A percentile compares a stretch with the other conserved stretches of the same genome.
phyloP scores from a whole-genome alignment of 1,139 yeast species.

The Saccharomyces hybrid region DNA sequence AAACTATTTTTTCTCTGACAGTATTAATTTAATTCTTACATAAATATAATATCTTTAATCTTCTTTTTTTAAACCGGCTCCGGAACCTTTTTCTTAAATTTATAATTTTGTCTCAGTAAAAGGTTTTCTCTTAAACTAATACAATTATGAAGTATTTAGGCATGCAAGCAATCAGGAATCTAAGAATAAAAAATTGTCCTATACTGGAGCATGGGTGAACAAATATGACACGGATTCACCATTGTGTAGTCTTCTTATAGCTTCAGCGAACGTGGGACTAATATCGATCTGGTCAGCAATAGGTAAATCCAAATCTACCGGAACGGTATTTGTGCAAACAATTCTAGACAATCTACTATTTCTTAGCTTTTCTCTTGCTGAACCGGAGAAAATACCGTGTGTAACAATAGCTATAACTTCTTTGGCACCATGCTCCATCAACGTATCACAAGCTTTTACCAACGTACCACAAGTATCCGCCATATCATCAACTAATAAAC shows the following conservation, averaged over 20 bases:
- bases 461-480: conserved; percentile 78
- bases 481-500: conserved; percentile 71
- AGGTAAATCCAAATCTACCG: conserved; percentile 52
- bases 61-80: not conserved
- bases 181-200: no score
- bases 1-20: not conserved
- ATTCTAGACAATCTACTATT: conserved; percentile 52
- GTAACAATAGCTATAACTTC: conserved; percentile 69
- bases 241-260: conserved; percentile 70
- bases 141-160: not conserved
- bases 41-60: not conserved
- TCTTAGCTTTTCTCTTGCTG: conserved; percentile 56
- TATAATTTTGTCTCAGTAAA: not conserved
- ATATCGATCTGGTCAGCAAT: conserved; percentile 63
- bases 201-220: conserved; percentile 42
- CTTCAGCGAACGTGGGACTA: conserved; percentile 67
- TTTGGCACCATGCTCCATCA: conserved; percentile 54
- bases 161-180: not conserved
- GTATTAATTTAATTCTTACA: not conserved
- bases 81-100: not conserved
- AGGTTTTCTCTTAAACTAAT: not conserved
- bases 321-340: conserved; percentile 71
- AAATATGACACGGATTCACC: conserved; percentile 77
- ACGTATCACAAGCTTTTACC: conserved; percentile 55
- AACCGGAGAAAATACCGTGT: conserved; percentile 70